phyloP scores from a whole-genome alignment of 1,284 basidiomycete species.

The Grifola frondosa region DNA sequence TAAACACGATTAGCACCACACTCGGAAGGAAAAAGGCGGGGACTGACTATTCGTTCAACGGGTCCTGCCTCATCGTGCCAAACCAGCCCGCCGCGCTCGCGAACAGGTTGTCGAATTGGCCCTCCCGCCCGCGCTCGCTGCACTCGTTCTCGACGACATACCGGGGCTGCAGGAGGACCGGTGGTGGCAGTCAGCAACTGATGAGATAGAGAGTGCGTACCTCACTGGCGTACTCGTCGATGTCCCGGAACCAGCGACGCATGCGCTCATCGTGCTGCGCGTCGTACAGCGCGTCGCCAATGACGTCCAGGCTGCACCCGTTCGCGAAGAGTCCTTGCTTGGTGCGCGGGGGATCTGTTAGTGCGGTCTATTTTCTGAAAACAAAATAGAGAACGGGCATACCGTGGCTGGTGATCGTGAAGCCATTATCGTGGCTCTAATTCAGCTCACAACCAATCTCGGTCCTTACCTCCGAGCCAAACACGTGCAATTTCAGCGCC shows the following conservation, averaged over 20 bases:
- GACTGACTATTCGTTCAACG: conserved; percentile 61
- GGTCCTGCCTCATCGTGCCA: conserved; percentile 81
- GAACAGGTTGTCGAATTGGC: conserved; percentile 82
- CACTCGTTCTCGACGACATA: conserved; percentile 84
- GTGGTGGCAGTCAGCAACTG: too few relatives aligned
- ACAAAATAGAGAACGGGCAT: too few relatives aligned
- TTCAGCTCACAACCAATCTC: too few relatives aligned
- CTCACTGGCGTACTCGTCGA: conserved; percentile 62
- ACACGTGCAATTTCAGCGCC: too few relatives aligned
- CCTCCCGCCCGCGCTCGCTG: conserved; percentile 55
- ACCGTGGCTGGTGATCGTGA: too few relatives aligned
- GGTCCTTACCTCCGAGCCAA: too few relatives aligned
- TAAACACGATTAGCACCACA: conserved; percentile 56
- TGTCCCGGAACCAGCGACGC: conserved; percentile 70
- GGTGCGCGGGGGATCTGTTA: too few relatives aligned
- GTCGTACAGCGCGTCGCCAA: conserved; percentile 78
- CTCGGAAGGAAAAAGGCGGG: conserved; percentile 18
- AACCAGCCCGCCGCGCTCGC: conserved; percentile 74
- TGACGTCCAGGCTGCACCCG: conserved; percentile 60
- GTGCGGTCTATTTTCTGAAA: too few relatives aligned
- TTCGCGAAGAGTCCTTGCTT: too few relatives aligned
- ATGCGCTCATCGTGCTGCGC: conserved; percentile 77
- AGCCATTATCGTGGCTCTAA: too few relatives aligned
- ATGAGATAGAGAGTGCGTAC: too few relatives aligned
- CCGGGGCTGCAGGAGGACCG: conserved; percentile 85